Conservation (phyloP, 2,329 filamentous ascomycete genomes). For the Fusarium paranaense region DNA sequence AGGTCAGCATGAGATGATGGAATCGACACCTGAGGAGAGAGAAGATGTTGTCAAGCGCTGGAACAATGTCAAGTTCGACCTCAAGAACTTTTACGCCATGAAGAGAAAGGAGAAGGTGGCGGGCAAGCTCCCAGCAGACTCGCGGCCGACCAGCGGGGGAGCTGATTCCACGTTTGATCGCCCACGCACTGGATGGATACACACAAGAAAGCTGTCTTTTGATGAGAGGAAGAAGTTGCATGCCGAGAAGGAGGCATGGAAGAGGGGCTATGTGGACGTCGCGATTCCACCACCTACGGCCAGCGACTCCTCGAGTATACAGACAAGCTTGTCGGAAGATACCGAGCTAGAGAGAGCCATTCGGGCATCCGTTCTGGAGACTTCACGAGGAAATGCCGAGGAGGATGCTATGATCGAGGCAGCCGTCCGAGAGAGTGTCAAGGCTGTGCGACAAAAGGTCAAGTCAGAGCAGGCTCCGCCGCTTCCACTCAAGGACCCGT, state of each 20-base stretch:
- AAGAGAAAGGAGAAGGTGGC: constrained; percentile 60
- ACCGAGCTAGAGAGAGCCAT: constrained; percentile 80
- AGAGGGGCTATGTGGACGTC: constrained; percentile 42
- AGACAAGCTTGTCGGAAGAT: constrained; percentile 52
- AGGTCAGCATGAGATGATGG: constrained; percentile 74
- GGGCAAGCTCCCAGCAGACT: constrained; percentile 46
- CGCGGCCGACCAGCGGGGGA: constrained; percentile 17
- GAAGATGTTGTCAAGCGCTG: constrained; percentile 74
- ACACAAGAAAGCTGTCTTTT: constrained; percentile 60
- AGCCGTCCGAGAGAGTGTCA: constrained; percentile 79
- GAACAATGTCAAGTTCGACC: constrained; percentile 69
- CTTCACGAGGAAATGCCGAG: constrained; percentile 74
- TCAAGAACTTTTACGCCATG: constrained; percentile 69
- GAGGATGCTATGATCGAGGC: constrained; percentile 80
- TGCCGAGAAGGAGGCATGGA: constrained; percentile 60
- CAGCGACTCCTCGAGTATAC: constrained; percentile 23
- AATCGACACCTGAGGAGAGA: constrained; percentile 68
- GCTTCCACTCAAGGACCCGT: constrained; percentile 43
- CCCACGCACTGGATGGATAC: constrained; percentile 60
- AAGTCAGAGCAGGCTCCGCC: constrained; percentile 42
- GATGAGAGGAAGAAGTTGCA: constrained; percentile 65
- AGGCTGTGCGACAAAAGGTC: constrained; percentile 58
- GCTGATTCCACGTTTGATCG: constrained; percentile 37
- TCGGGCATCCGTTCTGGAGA: constrained; percentile 73
- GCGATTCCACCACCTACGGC: constrained; percentile 16